Conservation (phyloP, 495 filamentous ascomycete species). For the Monascus purpureus region DNA sequence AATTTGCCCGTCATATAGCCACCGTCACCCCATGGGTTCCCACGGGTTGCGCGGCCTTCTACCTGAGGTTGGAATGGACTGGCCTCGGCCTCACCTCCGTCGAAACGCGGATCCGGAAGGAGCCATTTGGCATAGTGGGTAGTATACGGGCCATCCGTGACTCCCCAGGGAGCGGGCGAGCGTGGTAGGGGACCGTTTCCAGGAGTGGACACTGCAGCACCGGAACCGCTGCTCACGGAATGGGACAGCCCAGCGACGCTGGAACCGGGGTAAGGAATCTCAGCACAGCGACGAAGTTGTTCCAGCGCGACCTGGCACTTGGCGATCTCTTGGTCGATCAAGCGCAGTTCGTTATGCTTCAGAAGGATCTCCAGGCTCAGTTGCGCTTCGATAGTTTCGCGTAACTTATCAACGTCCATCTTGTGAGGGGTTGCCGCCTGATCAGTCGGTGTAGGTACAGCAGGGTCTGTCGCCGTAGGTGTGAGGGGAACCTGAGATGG, state of each 20-base stretch:
- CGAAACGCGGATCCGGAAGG: slow-evolving; percentile 76
- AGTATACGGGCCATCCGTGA: slow-evolving; percentile 81
- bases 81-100: slow-evolving; percentile 41
- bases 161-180: slow-evolving; percentile 72
- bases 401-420: slow-evolving; percentile 30
- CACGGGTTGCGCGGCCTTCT: slow-evolving; percentile 60
- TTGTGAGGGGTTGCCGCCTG: slow-evolving; percentile 10
- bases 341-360: slow-evolving; percentile 84
- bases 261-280: slow-evolving; percentile 74
- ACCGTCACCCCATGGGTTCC: slow-evolving; percentile 44
- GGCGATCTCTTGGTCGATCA: slow-evolving; percentile 92
- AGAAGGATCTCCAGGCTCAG: slow-evolving; percentile 83
- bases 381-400: slow-evolving; percentile 67
- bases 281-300: slow-evolving; percentile 78
- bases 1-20: slow-evolving; percentile 40
- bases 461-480: background rate
- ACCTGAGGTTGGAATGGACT: slow-evolving; percentile 19
- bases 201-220: slow-evolving; percentile 46
- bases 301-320: slow-evolving; percentile 94
- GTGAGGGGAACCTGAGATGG: slow-evolving; percentile 3
- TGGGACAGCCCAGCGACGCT: slow-evolving; percentile 43
- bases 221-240: slow-evolving; percentile 56
- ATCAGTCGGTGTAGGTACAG: slow-evolving; percentile 5
- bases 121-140: slow-evolving; percentile 93
- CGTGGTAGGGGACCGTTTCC: slow-evolving; percentile 42